Conservation (phyloP, 768 basidiomycete genomes). For the Punctularia strigosozonata region DNA sequence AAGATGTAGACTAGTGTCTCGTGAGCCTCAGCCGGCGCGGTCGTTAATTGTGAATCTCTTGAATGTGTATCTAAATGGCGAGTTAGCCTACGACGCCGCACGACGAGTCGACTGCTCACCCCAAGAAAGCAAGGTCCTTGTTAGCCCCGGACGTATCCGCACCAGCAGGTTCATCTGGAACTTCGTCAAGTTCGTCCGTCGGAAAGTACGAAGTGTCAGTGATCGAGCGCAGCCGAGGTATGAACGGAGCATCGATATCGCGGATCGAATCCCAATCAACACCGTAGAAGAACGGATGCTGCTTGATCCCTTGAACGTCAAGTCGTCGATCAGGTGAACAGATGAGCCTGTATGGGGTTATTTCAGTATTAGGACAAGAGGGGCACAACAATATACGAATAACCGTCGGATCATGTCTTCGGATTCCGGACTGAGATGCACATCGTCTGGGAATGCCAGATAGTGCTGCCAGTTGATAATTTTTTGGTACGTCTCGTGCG, state of each 20-base stretch:
- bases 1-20: background rate
- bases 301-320: constrained; percentile 78
- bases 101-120: constrained; percentile 20
- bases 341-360: constrained; percentile 45
- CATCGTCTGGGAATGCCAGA: constrained; percentile 86
- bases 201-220: constrained; percentile 99
- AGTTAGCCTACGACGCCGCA: background rate
- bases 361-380: background rate
- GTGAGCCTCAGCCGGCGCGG: constrained; percentile 29
- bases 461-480: constrained; percentile 90
- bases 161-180: constrained; percentile 30
- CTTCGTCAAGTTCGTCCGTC: constrained; percentile 85
- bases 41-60: constrained; percentile 63
- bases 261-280: constrained; percentile 89
- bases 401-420: constrained; percentile 83
- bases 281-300: constrained; percentile 88
- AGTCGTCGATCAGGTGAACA: constrained; percentile 74
- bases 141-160: constrained; percentile 28
- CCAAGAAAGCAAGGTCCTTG: constrained; percentile 50
- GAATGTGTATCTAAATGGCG: constrained; percentile 53
- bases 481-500: constrained; percentile 96
- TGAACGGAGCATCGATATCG: constrained; percentile 87
- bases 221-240: constrained; percentile 87
- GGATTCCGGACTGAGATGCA: constrained; percentile 82
- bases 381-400: constrained; percentile 10